Conservation (phyloP, 352 stramenopile species). For the Pythium biforme region DNA sequence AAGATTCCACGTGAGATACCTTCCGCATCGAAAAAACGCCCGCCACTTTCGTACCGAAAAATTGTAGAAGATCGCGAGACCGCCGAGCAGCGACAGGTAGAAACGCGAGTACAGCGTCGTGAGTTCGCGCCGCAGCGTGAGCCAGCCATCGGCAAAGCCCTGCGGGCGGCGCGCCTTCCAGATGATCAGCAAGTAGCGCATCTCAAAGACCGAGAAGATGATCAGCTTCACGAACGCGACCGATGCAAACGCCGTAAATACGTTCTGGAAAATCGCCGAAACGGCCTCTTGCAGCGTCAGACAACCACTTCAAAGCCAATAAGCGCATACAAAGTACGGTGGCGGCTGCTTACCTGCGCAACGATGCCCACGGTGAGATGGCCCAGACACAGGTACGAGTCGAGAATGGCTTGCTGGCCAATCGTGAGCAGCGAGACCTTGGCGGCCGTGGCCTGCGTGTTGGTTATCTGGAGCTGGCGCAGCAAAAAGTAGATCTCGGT, state of each 20-base stretch:
- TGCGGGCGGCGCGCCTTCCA: conserved; percentile 92
- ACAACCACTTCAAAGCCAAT: neutral
- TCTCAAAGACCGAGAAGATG: conserved; percentile 98
- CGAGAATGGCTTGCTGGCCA: conserved; percentile 85
- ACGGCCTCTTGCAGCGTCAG: conserved; percentile 11
- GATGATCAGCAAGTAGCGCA: conserved; percentile 98
- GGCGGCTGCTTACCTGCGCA: conserved; percentile 37
- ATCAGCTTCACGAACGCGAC: conserved; percentile 98
- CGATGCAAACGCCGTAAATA: conserved; percentile 95
- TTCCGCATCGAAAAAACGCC: neutral
- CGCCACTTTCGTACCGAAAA: conserved; percentile 52
- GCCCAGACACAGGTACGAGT: conserved; percentile 95
- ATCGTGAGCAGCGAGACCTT: conserved; percentile 84
- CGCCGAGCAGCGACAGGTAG: conserved; percentile 91
- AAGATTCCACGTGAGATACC: neutral
- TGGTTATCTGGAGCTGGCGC: conserved; percentile 79
- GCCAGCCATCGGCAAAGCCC: conserved; percentile 84
- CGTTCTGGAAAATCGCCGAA: conserved; percentile 72
- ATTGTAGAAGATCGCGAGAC: conserved; percentile 92
- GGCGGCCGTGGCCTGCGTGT: conserved; percentile 79
- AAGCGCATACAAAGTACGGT: neutral
- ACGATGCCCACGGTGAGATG: conserved; percentile 96
- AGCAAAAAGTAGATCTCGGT: conserved; percentile 86
- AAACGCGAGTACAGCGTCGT: conserved; percentile 95
- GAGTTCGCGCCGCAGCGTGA: conserved; percentile 90